Conservation (phyloP, 129 eudicot genomes). For the Tanacetum coccineum region DNA sequence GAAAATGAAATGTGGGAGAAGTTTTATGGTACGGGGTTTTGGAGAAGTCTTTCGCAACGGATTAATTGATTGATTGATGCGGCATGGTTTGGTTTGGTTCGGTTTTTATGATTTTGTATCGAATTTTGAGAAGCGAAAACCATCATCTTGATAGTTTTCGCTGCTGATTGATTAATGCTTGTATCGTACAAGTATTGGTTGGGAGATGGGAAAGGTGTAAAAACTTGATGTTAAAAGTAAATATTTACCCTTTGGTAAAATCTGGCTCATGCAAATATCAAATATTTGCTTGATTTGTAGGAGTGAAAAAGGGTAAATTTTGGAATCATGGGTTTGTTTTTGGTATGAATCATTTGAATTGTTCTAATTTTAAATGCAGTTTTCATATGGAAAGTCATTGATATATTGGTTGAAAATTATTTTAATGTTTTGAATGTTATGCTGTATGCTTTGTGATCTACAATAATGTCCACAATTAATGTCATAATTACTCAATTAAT, state of each 20-base stretch:
- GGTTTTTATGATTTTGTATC: no score
- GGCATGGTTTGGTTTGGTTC: no score
- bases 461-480: no score
- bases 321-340: slow-evolving; percentile 22
- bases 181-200: slow-evolving; percentile 24
- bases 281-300: slow-evolving; percentile 13
- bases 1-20: slow-evolving; percentile 85
- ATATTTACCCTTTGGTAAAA: slow-evolving; percentile 13
- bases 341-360: not conserved
- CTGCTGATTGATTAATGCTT: slow-evolving; percentile 11
- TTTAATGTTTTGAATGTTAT: not conserved
- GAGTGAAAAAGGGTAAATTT: slow-evolving; percentile 4
- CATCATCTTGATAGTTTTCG: no score
- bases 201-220: not conserved
- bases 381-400: not conserved
- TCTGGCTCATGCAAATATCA: slow-evolving; percentile 10
- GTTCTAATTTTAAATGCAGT: not conserved
- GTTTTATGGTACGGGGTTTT: slow-evolving; percentile 71
- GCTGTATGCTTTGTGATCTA: no score
- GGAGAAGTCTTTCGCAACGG: slow-evolving; percentile 60
- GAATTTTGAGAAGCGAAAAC: no score
- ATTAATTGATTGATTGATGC: slow-evolving; percentile 14
- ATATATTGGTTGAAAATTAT: not conserved
- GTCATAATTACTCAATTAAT: no score
- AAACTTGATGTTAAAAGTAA: not conserved